A percentile compares a stretch with the other conserved stretches of the same genome.
Evolutionary conservation across 1,139 yeast species (phyloP).

Genomic region (Hyphopichia buzzinii): DNA sequence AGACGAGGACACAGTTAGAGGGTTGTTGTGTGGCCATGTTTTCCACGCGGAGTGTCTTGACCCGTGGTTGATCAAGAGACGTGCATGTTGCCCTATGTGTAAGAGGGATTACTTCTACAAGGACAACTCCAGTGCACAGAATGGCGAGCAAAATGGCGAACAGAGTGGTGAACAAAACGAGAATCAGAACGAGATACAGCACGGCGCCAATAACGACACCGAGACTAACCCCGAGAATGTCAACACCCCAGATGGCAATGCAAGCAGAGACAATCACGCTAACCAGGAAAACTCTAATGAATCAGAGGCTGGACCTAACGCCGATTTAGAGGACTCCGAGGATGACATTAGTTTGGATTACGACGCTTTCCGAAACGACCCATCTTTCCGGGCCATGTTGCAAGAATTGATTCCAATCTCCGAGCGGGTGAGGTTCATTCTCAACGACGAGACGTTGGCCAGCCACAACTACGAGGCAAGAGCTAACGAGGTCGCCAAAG

Average conservation of each 20-base stretch:
- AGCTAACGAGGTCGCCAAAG: slow-evolving; percentile 39
- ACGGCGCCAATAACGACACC: slow-evolving; percentile 1
- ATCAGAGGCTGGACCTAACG: slow-evolving; percentile 9
- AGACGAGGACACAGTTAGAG: slow-evolving; percentile 64
- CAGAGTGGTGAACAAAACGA: slow-evolving; percentile 5
- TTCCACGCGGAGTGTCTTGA: slow-evolving; percentile 79
- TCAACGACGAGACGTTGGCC: slow-evolving; percentile 24
- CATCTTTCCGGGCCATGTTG: slow-evolving; percentile 37
- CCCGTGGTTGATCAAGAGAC: slow-evolving; percentile 74
- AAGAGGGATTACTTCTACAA: slow-evolving; percentile 65
- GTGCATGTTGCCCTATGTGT: slow-evolving; percentile 86
- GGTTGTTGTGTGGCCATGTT: slow-evolving; percentile 79
- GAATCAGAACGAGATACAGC: slow-evolving; percentile 5
- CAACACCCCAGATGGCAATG: slow-evolving; percentile 2
- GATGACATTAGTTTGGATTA: slow-evolving; percentile 34
- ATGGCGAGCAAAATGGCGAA: not conserved
- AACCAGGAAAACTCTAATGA: slow-evolving; percentile 8
- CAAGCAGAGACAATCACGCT: slow-evolving; percentile 6
- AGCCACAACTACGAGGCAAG: slow-evolving; percentile 38
- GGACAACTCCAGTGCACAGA: slow-evolving; percentile 11
- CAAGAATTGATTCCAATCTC: slow-evolving; percentile 41
- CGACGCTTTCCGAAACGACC: slow-evolving; percentile 41
- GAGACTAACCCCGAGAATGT: slow-evolving; percentile 1
- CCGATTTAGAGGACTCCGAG: slow-evolving; percentile 18
- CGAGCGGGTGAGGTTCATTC: slow-evolving; percentile 37